Conservation (phyloP, 306 rosid species). For the Pachyrhizus erosus region DNA sequence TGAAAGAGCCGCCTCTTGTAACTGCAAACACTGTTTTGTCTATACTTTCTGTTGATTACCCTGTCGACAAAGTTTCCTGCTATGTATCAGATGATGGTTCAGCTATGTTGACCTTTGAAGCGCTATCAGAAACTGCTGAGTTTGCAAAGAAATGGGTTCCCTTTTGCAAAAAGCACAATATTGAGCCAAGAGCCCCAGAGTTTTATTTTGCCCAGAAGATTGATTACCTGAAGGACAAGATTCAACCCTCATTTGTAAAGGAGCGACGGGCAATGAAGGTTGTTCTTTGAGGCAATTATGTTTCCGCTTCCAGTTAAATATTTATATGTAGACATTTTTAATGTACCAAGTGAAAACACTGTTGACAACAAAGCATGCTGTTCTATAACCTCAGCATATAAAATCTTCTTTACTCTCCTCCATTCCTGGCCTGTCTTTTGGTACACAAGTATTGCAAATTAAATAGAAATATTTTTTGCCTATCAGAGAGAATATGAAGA, state of each 20-base stretch:
- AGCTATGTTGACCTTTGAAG: conserved; percentile 96
- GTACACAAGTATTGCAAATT: neutral
- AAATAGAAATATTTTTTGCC: conserved; percentile 33
- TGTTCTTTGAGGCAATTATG: conserved; percentile 29
- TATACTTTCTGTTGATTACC: conserved; percentile 96
- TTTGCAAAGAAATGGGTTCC: conserved; percentile 99
- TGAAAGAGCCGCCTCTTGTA: conserved; percentile 95
- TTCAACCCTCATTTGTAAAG: conserved; percentile 96
- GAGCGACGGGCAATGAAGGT: conserved; percentile 99
- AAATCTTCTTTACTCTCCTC: conserved; percentile 10
- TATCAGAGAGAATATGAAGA: conserved; percentile 98
- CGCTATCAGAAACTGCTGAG: conserved; percentile 98
- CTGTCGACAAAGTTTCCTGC: conserved; percentile 99
- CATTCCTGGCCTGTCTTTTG: neutral
- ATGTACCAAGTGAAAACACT: neutral
- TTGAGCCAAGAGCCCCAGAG: conserved; percentile 99
- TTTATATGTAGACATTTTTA: neutral
- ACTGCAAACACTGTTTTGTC: conserved; percentile 99
- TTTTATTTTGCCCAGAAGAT: conserved; percentile 96
- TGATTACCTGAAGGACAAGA: conserved; percentile 97
- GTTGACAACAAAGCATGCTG: neutral
- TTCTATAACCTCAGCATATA: neutral
- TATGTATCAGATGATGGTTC: conserved; percentile 99
- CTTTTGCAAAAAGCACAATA: conserved; percentile 92
- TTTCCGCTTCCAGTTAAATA: conserved; percentile 22